Percentiles rank a stretch among this genome's conserved stretches.
These are phyloP conservation scores for Carex scoparia DNA, from an alignment of 176 grass and related monocot species.

Conservation along the genomic window DNA sequence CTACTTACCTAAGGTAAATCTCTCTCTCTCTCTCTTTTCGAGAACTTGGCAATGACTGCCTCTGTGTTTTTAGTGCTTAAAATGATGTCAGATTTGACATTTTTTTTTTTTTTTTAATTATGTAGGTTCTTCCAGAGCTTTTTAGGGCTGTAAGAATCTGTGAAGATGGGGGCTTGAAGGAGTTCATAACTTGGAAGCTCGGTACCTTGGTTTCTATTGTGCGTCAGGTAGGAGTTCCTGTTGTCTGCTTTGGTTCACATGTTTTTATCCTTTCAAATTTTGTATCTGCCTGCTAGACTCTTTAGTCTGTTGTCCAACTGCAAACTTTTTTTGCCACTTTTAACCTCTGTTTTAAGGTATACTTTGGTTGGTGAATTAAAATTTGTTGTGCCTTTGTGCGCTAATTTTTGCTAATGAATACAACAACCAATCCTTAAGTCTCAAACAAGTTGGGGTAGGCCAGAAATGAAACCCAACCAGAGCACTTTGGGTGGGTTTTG, in stretches of 20 bases:
- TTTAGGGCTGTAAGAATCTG: constrained; percentile 87
- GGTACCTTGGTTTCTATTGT: constrained; percentile 95
- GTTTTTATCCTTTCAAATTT: not conserved
- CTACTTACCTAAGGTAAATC: constrained; percentile 91
- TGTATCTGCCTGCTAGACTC: constrained; percentile 11
- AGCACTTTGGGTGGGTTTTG: too few species aligned
- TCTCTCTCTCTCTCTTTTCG: not conserved
- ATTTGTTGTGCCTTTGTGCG: not conserved
- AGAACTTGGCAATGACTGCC: not conserved
- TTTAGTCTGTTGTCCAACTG: not conserved
- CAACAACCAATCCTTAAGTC: too few species aligned
- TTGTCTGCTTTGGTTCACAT: not conserved
- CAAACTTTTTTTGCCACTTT: not conserved
- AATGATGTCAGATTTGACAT: constrained; percentile 8
- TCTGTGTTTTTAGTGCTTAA: constrained; percentile 7
- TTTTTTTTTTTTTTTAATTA: constrained; percentile 16
- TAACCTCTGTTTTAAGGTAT: not conserved
- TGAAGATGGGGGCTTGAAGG: constrained; percentile 94
- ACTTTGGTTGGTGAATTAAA: not conserved
- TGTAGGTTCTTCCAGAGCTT: constrained; percentile 94
- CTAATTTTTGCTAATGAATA: not conserved
- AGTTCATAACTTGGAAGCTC: constrained; percentile 99
- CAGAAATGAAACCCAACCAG: too few species aligned
- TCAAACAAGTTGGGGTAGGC: too few species aligned
- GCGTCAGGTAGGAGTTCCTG: constrained; percentile 56